Percentiles rank a stretch among this genome's conserved stretches.
Conservation (phyloP, 192 early-diverging fungal species). For the Entrophospora sp. region DNA sequence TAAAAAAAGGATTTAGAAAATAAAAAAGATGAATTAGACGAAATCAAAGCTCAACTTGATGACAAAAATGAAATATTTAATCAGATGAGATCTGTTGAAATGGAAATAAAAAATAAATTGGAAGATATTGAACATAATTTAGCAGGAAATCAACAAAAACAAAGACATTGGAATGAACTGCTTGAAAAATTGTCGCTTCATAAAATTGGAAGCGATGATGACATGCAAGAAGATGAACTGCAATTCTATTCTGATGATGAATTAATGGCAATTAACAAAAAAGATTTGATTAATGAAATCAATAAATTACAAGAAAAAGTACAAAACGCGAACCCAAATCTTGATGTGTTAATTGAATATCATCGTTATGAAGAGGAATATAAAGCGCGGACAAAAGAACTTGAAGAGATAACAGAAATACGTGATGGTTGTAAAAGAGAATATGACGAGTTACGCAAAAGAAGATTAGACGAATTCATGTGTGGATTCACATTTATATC, state of each 20-base stretch:
- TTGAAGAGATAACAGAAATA: constrained; percentile 61
- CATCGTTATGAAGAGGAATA: constrained; percentile 69
- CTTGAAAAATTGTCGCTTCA: constrained; percentile 46
- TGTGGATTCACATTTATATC: constrained; percentile 89
- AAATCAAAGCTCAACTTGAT: constrained; percentile 61
- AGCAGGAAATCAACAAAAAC: constrained; percentile 48
- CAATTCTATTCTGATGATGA: constrained; percentile 51
- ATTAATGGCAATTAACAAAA: constrained; percentile 54
- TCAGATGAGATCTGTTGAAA: constrained; percentile 57
- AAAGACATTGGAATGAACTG: constrained; percentile 43
- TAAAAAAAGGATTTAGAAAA: constrained; percentile 49
- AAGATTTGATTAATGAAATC: no score
- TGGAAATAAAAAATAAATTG: constrained; percentile 52
- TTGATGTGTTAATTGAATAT: constrained; percentile 85
- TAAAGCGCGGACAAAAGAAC: constrained; percentile 55
- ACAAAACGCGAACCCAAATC: constrained; percentile 63
- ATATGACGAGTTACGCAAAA: constrained; percentile 69
- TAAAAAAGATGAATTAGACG: constrained; percentile 56
- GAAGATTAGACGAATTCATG: constrained; percentile 90
- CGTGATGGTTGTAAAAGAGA: constrained; percentile 67
- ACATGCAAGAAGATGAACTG: constrained; percentile 41
- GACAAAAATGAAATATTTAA: constrained; percentile 54
- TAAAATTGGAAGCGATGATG: constrained; percentile 31
- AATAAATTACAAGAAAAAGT: constrained; percentile 7
- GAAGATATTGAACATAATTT: constrained; percentile 55